These are phyloP conservation scores for Diaporthe velutina DNA, from an alignment of 2,329 filamentous ascomycete species.

Conservation along the genomic window DNA sequence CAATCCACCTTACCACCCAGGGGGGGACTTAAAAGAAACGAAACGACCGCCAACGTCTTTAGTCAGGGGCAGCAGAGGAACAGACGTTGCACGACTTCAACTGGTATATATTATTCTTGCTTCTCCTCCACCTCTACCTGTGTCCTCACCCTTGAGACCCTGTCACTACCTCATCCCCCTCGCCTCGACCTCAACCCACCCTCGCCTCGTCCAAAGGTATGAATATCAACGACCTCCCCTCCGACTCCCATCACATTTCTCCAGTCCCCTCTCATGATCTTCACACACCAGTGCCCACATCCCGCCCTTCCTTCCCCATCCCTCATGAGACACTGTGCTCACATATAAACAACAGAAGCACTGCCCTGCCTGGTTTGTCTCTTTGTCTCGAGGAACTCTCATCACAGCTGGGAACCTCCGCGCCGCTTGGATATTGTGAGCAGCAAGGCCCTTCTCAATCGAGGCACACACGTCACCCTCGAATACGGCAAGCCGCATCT, in stretches of 20 bases:
- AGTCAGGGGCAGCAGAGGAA: slow-evolving; percentile 29
- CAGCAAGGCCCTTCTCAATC: slow-evolving; percentile 22
- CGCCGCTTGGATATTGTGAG: slow-evolving; percentile 27
- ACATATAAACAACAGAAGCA: slow-evolving; percentile 30
- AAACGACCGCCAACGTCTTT: slow-evolving; percentile 32
- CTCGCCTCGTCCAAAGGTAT: slow-evolving; percentile 29
- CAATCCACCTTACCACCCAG: slow-evolving; percentile 25
- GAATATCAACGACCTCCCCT: slow-evolving; percentile 27
- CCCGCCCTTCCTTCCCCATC: neutral
- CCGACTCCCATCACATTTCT: neutral
- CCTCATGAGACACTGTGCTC: slow-evolving; percentile 28
- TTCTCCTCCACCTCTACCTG: slow-evolving; percentile 17
- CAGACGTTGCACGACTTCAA: slow-evolving; percentile 31
- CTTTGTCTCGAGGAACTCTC: slow-evolving; percentile 4
- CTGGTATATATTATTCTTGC: slow-evolving; percentile 31
- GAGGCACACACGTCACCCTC: slow-evolving; percentile 28
- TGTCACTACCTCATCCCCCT: slow-evolving; percentile 19
- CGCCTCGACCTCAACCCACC: slow-evolving; percentile 22
- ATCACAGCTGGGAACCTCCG: slow-evolving; percentile 27
- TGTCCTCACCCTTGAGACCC: slow-evolving; percentile 26
- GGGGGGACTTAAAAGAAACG: slow-evolving; percentile 31
- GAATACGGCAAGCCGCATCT: slow-evolving; percentile 32
- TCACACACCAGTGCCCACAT: slow-evolving; percentile 3
- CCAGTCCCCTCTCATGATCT: slow-evolving; percentile 18
- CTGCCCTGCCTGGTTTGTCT: slow-evolving; percentile 2